A percentile compares a stretch with the other conserved stretches of the same genome.
These are phyloP conservation scores for Coriaria nepalensis DNA, from an alignment of 306 rosid genomes.

Conservation along the genomic window DNA sequence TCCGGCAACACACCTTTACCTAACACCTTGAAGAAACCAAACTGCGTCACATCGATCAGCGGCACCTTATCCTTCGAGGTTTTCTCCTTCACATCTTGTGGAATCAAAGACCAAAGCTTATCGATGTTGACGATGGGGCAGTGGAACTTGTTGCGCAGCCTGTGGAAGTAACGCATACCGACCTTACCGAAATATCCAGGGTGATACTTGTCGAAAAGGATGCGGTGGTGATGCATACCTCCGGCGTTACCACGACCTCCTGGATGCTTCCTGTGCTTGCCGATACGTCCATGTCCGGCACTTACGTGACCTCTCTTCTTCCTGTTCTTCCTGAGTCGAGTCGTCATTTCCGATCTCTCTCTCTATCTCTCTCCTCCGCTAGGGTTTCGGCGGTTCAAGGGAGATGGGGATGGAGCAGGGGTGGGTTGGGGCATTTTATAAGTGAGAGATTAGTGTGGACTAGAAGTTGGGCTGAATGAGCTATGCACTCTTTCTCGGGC, in stretches of 20 bases:
- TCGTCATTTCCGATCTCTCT: constrained; percentile 40
- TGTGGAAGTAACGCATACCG: constrained; percentile 82
- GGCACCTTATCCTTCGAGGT: constrained; percentile 53
- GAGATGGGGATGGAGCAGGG: constrained; percentile 8
- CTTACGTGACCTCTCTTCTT: constrained; percentile 95
- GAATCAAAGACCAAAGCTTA: constrained; percentile 61
- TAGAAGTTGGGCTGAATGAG: too few relatives aligned
- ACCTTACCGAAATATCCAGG: constrained; percentile 85
- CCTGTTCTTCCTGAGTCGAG: constrained; percentile 79
- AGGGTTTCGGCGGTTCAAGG: constrained; percentile 31
- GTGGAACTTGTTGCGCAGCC: constrained; percentile 65
- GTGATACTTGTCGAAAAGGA: constrained; percentile 84
- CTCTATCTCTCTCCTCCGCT: constrained; percentile 5
- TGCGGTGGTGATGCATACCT: constrained; percentile 91
- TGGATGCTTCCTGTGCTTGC: constrained; percentile 82
- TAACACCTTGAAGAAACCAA: constrained; percentile 54
- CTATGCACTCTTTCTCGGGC: too few relatives aligned
- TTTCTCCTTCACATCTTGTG: constrained; percentile 58
- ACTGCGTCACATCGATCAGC: constrained; percentile 54
- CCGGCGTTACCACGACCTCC: constrained; percentile 92
- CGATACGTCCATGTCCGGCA: constrained; percentile 77
- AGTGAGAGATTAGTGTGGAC: too few relatives aligned
- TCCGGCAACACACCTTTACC: constrained; percentile 60
- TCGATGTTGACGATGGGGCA: constrained; percentile 71
- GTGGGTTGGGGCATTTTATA: constrained; percentile 23